Base-by-base conservation (phyloP, 345 rosid genomes). In the Ricinus communis region DNA sequence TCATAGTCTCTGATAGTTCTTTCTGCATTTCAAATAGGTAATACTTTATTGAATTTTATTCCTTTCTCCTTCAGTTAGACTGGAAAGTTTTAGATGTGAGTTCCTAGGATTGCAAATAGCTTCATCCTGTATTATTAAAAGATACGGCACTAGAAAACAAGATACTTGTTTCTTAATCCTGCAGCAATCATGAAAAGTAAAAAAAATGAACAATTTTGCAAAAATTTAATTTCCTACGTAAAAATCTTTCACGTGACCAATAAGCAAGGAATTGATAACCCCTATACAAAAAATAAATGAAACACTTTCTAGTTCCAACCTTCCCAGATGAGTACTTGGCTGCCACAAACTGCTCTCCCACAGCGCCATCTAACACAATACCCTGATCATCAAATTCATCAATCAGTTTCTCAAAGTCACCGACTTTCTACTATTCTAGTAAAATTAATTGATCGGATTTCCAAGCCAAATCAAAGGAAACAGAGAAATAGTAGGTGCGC, bases 271-370 rank as follows among this genome's bases (percentile, higher is more conserved):
- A 30, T 59, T 19, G 55, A 54, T 10, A 68, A 68, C 57, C 22
- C 67, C n/a, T 2, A 36, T 49, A 27, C 31, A 51, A 70, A 7
- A 33, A 47, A 55, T 18, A 65, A 7, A 18, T 18, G 33, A 36
- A 57, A 71, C 3, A 62, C 63, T 54, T 36, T 11, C 40, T 19
- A 71, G 25, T 73, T 71, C 68, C 72, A 66, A 94, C 97, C 97
- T 94, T 90, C 63, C 86, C 90, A 50, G 91, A 78, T 0, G 97
- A 91, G 79, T 90, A 94, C 28, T 92, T 84, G 69, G 98, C 89
- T n/a, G 96, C 97, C 57, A 78, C 89, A 22, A 91, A 87, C 89
- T 94, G 91, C 88, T 91, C 95, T 12, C 90, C 85, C 18, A 76
- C 66, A 74, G 76, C 79, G 52, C 82, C 88, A 74, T 86, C 90